Conservation (phyloP, 805 yeast genomes). For the Starmerella floris region DNA sequence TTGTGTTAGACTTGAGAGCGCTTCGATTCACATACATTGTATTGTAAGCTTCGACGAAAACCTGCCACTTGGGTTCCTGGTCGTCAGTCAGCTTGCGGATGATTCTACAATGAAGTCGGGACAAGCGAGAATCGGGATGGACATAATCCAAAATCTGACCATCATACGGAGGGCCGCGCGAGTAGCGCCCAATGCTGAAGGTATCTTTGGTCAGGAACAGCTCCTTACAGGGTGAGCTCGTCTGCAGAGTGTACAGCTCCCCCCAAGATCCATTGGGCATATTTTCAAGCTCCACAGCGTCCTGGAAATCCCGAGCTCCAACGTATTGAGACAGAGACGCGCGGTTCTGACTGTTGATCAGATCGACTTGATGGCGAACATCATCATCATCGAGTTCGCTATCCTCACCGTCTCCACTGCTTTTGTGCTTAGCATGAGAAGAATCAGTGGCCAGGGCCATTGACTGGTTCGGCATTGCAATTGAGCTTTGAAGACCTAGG, state of each 20-base stretch:
- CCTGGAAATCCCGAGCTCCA: constrained; percentile 22
- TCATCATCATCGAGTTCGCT: constrained; percentile 18
- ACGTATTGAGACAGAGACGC: constrained; percentile 8
- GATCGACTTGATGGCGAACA: constrained; percentile 10
- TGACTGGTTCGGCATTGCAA: background rate
- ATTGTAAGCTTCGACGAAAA: constrained; percentile 72
- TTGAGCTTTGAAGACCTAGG: constrained; percentile 11
- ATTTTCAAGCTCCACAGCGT: constrained; percentile 4
- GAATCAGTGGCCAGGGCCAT: background rate
- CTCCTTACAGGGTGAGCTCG: constrained; percentile 36
- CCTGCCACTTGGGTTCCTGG: constrained; percentile 33
- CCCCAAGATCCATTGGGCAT: constrained; percentile 51
- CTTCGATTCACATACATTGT: constrained; percentile 52
- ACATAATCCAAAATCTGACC: constrained; percentile 35
- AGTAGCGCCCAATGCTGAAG: constrained; percentile 57
- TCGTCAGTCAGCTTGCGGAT: constrained; percentile 22
- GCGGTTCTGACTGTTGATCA: constrained; percentile 13
- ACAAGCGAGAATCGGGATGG: constrained; percentile 61
- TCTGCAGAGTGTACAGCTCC: constrained; percentile 39
- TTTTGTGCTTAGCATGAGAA: background rate
- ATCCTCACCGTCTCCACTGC: constrained; percentile 5
- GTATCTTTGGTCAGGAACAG: constrained; percentile 54
- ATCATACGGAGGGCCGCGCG: constrained; percentile 2
- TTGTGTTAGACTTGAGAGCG: constrained; percentile 51
- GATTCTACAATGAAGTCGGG: constrained; percentile 71